Percentiles rank a stretch among this genome's conserved stretches.
Evolutionary conservation across 805 yeast genomes (phyloP).

Genomic region (Saturnispora ahearnii): DNA sequence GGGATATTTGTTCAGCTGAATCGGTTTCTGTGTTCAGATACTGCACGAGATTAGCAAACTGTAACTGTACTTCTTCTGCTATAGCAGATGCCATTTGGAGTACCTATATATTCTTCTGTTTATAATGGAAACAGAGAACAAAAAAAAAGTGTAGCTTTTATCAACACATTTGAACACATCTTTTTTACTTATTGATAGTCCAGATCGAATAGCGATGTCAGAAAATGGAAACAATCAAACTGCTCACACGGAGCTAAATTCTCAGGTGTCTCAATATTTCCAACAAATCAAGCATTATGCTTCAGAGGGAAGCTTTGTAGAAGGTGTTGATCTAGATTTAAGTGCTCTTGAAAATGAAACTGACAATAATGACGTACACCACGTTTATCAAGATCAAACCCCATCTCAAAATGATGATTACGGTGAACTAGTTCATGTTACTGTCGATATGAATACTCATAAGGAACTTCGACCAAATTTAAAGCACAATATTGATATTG

Average conservation of each 20-base stretch:
- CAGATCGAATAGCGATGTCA: neutral
- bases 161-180: neutral
- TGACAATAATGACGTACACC: neutral
- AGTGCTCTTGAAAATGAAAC: neutral
- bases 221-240: slow-evolving; percentile 8
- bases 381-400: neutral
- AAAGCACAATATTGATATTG: neutral
- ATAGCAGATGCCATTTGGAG: slow-evolving; percentile 10
- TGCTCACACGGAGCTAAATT: slow-evolving; percentile 23
- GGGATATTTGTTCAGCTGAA: neutral
- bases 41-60: slow-evolving; percentile 1
- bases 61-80: slow-evolving; percentile 15
- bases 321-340: slow-evolving; percentile 19
- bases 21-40: neutral
- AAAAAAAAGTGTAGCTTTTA: neutral
- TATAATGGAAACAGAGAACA: neutral
- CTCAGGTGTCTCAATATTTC: slow-evolving; percentile 24
- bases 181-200: neutral
- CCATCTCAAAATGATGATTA: neutral
- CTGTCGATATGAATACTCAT: neutral
- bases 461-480: slow-evolving; percentile 1
- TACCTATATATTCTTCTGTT: neutral
- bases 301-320: slow-evolving; percentile 9
- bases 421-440: neutral
- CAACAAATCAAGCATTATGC: slow-evolving; percentile 19